Percentiles rank a stretch among this genome's conserved stretches.
These are phyloP conservation scores for Talaromyces liani DNA, from an alignment of 495 filamentous ascomycete genomes.

Conservation along the genomic window DNA sequence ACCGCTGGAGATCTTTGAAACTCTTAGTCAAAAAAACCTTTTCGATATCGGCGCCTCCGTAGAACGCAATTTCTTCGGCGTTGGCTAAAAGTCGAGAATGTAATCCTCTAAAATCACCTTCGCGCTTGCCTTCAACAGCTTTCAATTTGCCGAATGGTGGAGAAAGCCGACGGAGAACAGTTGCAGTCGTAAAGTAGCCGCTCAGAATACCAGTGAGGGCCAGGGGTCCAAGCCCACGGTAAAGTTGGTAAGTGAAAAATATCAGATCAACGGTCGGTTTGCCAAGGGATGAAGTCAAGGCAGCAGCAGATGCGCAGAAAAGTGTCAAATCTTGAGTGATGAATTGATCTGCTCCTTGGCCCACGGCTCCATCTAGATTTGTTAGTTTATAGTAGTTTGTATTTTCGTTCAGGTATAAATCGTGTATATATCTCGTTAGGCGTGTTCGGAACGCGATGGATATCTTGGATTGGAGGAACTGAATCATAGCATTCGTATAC, in stretches of 20 bases:
- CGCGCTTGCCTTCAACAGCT: slow-evolving; percentile 84
- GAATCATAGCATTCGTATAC: slow-evolving; percentile 95
- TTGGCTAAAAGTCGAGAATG: slow-evolving; percentile 93
- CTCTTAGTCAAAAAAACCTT: slow-evolving; percentile 80
- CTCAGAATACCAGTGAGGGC: slow-evolving; percentile 77
- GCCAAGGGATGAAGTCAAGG: slow-evolving; percentile 88
- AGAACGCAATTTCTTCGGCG: slow-evolving; percentile 98
- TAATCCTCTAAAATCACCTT: slow-evolving; percentile 86
- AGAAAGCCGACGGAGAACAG: slow-evolving; percentile 75
- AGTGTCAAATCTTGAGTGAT: slow-evolving; percentile 95
- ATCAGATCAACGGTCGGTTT: slow-evolving; percentile 94
- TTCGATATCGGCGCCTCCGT: slow-evolving; percentile 90
- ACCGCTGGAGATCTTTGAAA: slow-evolving; percentile 82
- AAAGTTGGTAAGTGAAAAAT: slow-evolving; percentile 96
- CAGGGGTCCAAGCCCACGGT: slow-evolving; percentile 82
- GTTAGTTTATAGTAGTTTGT: slow-evolving; percentile 94
- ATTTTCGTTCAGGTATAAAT: slow-evolving; percentile 89
- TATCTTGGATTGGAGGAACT: slow-evolving; percentile 95
- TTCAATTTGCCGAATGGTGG: slow-evolving; percentile 96
- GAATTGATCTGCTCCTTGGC: slow-evolving; percentile 89
- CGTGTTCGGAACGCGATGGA: slow-evolving; percentile 97
- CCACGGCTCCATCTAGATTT: slow-evolving; percentile 89
- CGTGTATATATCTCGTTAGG: slow-evolving; percentile 94
- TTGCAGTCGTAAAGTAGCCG: slow-evolving; percentile 90
- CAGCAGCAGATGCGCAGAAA: slow-evolving; percentile 89